Evolutionary conservation across 2,329 filamentous ascomycete species (phyloP), one percentile per base, ranked within the genome.

Genomic region (Neocucurbitaria cava): DNA sequence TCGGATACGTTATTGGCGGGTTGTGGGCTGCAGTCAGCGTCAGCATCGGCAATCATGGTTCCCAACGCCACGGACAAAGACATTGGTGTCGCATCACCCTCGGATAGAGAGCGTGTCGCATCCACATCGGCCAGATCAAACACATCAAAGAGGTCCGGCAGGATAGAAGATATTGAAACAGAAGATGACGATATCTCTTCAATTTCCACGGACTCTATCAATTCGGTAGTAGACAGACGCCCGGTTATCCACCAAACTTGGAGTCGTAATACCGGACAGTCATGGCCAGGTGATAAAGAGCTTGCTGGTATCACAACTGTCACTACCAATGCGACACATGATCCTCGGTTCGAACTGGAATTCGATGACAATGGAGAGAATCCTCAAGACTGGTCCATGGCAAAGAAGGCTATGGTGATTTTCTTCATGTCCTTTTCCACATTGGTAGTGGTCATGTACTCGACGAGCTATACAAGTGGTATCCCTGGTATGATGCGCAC

Each of bases 401-500:
- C 77, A 61, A 85, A 83, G 67, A 88, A 86, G 61, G 73, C 79
- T 46, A 70, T 85, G 62, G 78, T 84, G 10, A 79, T 88, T 48
- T 74, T 77, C 36, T 79, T 83, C 48, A 81, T 87, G 68, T 84
- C 82, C 39, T 86, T 83, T 65, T 82, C 83, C 38, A 87, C 85
- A 0, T 78, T 84, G 0, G 66, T 74, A 1, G 71, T 73, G 0
- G 58, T 81, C 23, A 80, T 85, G 81, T 82, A 92, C 69, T 91
- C 88, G 42, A 95, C 91, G 0, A 88, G 85, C 46, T 96, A 95
- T 71, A 92, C 91, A 0, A 85, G 87, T 0, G 88, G 87, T 2
- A 85, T 90, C 30, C 83, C 85, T 0, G 87, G 89, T 0, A 85
- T 96, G 73, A 85, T 86, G 66, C 72, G 80, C 13, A 87, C 91